phyloP scores from a whole-genome alignment of 495 filamentous ascomycete genomes.

The Podospora didyma region DNA sequence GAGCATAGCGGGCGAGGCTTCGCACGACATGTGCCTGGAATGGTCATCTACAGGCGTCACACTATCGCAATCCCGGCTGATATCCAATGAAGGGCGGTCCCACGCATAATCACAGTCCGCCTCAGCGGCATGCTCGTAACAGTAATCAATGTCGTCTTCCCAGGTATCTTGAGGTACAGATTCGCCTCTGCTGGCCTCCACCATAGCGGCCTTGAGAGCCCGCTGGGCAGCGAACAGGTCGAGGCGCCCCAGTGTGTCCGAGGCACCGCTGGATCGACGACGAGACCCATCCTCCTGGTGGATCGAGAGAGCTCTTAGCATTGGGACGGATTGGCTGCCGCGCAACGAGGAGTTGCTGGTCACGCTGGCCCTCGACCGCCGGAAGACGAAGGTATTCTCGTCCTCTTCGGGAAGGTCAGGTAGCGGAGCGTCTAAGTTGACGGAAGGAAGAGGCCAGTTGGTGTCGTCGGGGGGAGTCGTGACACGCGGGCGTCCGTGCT shows the following conservation, averaged over 20 bases:
- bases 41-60: conserved; percentile 23
- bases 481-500: conserved; percentile 29
- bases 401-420: conserved; percentile 75
- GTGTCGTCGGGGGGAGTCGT: conserved; percentile 46
- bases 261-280: conserved; percentile 40
- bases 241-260: conserved; percentile 40
- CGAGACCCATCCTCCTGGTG: conserved; percentile 21
- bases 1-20: conserved; percentile 33
- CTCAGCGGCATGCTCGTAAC: conserved; percentile 86
- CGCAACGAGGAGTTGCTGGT: conserved; percentile 42
- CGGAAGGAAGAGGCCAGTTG: conserved; percentile 42
- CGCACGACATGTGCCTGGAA: conserved; percentile 19
- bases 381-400: conserved; percentile 38
- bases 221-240: conserved; percentile 33
- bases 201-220: conserved; percentile 23
- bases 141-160: conserved; percentile 95
- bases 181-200: conserved; percentile 40
- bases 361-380: conserved; percentile 34
- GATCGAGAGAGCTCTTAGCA: conserved; percentile 36
- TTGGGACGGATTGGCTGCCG: conserved; percentile 44
- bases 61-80: conserved; percentile 29
- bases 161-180: conserved; percentile 52
- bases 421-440: conserved; percentile 48
- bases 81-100: conserved; percentile 53
- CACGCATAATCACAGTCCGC: conserved; percentile 89